Percentiles rank a stretch among this genome's conserved stretches.
These are phyloP conservation scores for Coccomyxa subellipsoidea DNA, from an alignment of 163 green algal species.

Conservation along the genomic window DNA sequence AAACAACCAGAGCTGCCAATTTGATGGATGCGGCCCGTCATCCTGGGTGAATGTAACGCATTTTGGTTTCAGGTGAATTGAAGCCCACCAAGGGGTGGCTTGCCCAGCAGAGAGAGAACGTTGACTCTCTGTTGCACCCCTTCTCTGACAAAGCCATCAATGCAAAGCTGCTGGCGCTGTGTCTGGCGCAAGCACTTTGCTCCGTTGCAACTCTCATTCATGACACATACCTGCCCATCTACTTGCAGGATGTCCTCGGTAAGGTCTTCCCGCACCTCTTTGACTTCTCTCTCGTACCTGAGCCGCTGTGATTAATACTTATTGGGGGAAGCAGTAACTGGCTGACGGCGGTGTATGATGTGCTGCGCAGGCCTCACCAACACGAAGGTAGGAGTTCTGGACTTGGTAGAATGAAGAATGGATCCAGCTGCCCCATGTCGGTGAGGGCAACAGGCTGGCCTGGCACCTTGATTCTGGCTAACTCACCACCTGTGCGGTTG, in stretches of 20 bases:
- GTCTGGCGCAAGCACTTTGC: conserved; percentile 68
- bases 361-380: conserved; percentile 55
- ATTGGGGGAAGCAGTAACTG: no score
- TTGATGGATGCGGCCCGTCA: no score
- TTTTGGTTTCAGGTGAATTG: not conserved
- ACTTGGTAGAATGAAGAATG: no score
- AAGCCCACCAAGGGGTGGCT: not conserved
- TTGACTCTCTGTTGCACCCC: conserved; percentile 19
- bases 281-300: not conserved
- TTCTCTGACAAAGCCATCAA: conserved; percentile 41
- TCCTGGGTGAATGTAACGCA: no score
- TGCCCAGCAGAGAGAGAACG: conserved; percentile 4
- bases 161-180: conserved; percentile 40
- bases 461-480: not conserved
- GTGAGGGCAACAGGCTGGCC: no score
- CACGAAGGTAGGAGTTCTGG: conserved; percentile 57
- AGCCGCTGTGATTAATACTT: no score
- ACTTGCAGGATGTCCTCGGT: conserved; percentile 78
- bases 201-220: conserved; percentile 86
- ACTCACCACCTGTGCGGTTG: not conserved
- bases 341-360: not conserved
- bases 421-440: no score
- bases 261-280: not conserved
- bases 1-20: no score
- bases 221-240: conserved; percentile 86